Evolutionary conservation across 2,329 filamentous ascomycete species (phyloP).

Genomic region (Aspergillus fischeri): DNA sequence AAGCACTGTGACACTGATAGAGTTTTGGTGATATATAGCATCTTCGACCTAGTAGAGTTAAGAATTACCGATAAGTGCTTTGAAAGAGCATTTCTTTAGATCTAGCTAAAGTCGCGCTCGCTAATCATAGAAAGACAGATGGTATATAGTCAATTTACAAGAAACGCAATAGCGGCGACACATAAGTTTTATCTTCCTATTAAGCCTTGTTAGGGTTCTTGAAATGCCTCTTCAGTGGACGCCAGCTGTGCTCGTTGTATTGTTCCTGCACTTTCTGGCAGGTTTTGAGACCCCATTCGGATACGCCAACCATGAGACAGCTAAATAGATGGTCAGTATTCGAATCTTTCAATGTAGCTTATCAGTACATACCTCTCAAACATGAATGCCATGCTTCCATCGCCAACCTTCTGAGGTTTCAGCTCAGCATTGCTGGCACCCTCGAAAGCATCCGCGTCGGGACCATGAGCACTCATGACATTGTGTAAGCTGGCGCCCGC

Average conservation of each 20-base stretch:
- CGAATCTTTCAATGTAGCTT: background rate
- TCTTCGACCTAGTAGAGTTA: background rate
- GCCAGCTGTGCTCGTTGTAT: constrained; percentile 82
- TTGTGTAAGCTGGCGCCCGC: constrained; percentile 64
- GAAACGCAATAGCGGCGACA: background rate
- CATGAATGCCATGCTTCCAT: constrained; percentile 62
- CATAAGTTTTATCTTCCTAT: background rate
- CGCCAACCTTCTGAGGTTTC: constrained; percentile 54
- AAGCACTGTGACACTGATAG: background rate
- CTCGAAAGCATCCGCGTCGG: constrained; percentile 54
- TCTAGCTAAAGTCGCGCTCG: background rate
- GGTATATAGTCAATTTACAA: background rate
- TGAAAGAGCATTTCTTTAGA: background rate
- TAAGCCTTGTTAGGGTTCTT: constrained; percentile 45
- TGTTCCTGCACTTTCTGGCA: constrained; percentile 67
- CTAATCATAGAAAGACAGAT: background rate
- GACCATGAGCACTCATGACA: constrained; percentile 66
- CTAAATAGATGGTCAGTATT: constrained; percentile 43
- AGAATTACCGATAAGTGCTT: background rate
- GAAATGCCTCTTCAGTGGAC: constrained; percentile 61
- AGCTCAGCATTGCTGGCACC: constrained; percentile 51
- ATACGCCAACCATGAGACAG: constrained; percentile 66
- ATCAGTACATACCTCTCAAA: constrained; percentile 49
- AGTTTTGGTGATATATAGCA: background rate
- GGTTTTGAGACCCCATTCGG: constrained; percentile 67